phyloP scores from a whole-genome alignment of 78 protist species.

The Dictyostelium citrinum region DNA sequence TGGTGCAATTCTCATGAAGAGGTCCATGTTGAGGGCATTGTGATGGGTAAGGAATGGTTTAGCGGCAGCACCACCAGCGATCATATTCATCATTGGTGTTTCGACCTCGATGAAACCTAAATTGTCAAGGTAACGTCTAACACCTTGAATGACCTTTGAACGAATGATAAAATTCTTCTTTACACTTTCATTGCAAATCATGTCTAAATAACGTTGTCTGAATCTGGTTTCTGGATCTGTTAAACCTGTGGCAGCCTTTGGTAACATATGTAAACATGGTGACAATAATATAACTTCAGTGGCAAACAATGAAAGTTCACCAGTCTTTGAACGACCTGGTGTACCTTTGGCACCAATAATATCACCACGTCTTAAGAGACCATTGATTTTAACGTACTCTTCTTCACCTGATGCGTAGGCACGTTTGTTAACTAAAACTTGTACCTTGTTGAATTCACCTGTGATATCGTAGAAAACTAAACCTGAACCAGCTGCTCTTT shows the following conservation, averaged over 20 bases:
- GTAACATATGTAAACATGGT: conserved; percentile 98
- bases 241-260: conserved; percentile 82
- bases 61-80: conserved; percentile 99
- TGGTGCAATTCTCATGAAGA: conserved; percentile 99
- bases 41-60: conserved; percentile 99
- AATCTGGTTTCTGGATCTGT: conserved; percentile 89
- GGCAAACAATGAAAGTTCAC: conserved; percentile 97
- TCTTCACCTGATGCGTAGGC: conserved; percentile 31
- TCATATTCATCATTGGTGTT: conserved; percentile 98
- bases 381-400: conserved; percentile 79
- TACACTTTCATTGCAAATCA: conserved; percentile 92
- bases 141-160: conserved; percentile 88
- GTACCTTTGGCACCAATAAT: conserved; percentile 97
- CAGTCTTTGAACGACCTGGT: conserved; percentile 93
- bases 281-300: conserved; percentile 87
- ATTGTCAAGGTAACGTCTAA: conserved; percentile 90
- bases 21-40: conserved; percentile 95
- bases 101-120: conserved; percentile 97
- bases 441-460: conserved; percentile 90
- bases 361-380: conserved; percentile 96
- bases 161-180: conserved; percentile 87
- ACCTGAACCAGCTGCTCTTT: conserved; percentile 88
- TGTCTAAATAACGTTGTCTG: conserved; percentile 98
- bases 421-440: conserved; percentile 86
- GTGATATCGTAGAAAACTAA: conserved; percentile 93